Evolutionary conservation across 108 stramenopile genomes (phyloP).

Genomic region (Aurantiochytrium sp.): DNA sequence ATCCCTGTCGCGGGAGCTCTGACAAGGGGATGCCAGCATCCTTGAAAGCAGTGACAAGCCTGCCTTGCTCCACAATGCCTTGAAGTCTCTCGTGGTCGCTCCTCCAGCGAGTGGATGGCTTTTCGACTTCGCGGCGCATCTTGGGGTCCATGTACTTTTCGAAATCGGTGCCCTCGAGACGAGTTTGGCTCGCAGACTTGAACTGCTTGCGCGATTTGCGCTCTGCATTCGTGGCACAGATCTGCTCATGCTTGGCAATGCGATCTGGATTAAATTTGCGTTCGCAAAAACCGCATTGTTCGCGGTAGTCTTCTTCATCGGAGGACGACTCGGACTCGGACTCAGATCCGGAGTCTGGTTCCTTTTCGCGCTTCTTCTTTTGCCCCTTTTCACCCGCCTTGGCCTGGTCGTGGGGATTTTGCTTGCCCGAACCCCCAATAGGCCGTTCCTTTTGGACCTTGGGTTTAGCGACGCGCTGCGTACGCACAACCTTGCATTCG

Average conservation of each 20-base stretch:
- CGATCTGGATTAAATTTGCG: slow-evolving; percentile 24
- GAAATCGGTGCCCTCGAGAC: slow-evolving; percentile 23
- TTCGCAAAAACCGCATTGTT: background rate
- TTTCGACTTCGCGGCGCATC: background rate
- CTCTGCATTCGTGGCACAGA: slow-evolving; percentile 18
- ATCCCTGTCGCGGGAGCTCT: background rate
- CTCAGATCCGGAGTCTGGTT: background rate
- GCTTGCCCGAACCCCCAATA: no score
- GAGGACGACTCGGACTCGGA: slow-evolving; percentile 6
- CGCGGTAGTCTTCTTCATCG: slow-evolving; percentile 18
- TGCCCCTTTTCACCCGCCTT: background rate
- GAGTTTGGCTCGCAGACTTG: background rate
- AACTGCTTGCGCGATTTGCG: background rate
- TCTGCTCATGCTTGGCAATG: slow-evolving; percentile 25
- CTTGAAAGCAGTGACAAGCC: background rate
- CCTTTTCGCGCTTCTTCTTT: background rate
- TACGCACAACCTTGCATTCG: slow-evolving; percentile 21
- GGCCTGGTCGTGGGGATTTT: no score
- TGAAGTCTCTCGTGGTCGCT: background rate
- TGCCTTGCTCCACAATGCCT: background rate
- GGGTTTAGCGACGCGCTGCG: background rate
- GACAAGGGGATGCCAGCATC: background rate
- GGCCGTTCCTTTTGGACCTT: background rate
- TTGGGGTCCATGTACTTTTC: slow-evolving; percentile 6
- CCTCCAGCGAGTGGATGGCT: background rate